Base-by-base conservation (phyloP, 257 asterid species). In the Eustoma russellianum region DNA sequence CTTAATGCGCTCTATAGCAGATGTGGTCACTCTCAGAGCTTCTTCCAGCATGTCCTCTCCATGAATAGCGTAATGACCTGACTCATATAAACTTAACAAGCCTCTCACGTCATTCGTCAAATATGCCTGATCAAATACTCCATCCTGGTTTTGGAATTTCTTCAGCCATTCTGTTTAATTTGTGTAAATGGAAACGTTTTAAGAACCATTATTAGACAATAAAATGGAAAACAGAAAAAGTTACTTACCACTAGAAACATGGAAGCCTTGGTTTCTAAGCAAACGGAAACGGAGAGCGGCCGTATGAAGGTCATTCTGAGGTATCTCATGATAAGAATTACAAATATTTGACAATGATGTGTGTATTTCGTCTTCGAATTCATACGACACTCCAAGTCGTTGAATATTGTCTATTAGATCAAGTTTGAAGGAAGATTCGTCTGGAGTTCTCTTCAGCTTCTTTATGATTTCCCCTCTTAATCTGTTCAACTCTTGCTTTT, bases 231-330 rank as follows among this genome's bases (percentile, higher is more conserved):
- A 38, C 5, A 4, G 5, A 38, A 38, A 38, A 7, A 2, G 3
- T 38, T 38, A 50, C 41, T 54, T 44, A 75, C 75, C 75, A 11
- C 44, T 50, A 0, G 73, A 57, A 33, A 69, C 62, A 53, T 38
- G n/a, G 30, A 53, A 61, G 3, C 75, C 75, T 14, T 58, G 61
- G 24, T 75, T 70, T 41, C 77, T 64, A 0, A 71, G 76, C 14
- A 76, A 43, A 52, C 78, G 74, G 19, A 76, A 76, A 17, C 70
- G 66, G 18, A 71, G 81, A 61, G 81, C 70, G 50, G 33, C 45
- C 9, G 12, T 15, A 15, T 49, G 33, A 7, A 68, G 61, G 16
- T 28, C 38, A 18, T 50, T 17, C 43, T 38, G 11, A 6, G 9
- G 11, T 0, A 6, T 1, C 7, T 38, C 43, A 2, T 38, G 43